Evolutionary conservation across 2,329 filamentous ascomycete genomes (phyloP), one percentile per base, ranked within the genome.

Genomic region (Westerdykella ornata): DNA sequence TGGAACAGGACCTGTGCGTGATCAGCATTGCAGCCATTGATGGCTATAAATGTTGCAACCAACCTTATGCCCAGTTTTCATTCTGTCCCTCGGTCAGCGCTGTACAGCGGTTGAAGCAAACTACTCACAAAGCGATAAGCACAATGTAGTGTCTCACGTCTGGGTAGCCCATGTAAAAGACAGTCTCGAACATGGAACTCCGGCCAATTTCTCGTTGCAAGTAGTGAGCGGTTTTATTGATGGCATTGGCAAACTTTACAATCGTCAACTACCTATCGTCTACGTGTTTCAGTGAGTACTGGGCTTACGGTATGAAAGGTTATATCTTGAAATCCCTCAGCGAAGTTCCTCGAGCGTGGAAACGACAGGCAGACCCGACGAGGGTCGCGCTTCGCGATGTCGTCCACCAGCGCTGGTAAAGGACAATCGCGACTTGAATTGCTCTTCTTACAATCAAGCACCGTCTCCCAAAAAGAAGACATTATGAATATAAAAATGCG

Each of bases 21-120:
- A 30, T 14, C 22, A 26, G 22, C 22, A 26, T 26, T 26, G 9
- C 40, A 46, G 5, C 19, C 26, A 37, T 36, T 40, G 8, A 38
- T 20, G 14, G 38, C 19, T 35, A 35, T 18, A 15, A 16, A 26
- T 26, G 11, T 32, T 19, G 31, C 15, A 37, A 16, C 26, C 20
- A 34, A 62, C 58, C 45, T 57, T 62, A 33, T 71, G 68, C 2
- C 71, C 69, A 2, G 68, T 65, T 52, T 73, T 73, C 44, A 68
- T 65, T 29, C 43, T 43, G 26, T 15, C 5, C 5, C 19, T 4
- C 20, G 5, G 20, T 43, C 14, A 43, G 26, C 19, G 22, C 22
- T 9, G 22, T 11, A 26, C 3, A 11, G 8, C 4, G 12, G 8
- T 9, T 11, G 7, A 26, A 9, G 22, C 22, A 11, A 11, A 6